Conservation (phyloP, 164 flowering plant genomes). For the Berberis thunbergii region DNA sequence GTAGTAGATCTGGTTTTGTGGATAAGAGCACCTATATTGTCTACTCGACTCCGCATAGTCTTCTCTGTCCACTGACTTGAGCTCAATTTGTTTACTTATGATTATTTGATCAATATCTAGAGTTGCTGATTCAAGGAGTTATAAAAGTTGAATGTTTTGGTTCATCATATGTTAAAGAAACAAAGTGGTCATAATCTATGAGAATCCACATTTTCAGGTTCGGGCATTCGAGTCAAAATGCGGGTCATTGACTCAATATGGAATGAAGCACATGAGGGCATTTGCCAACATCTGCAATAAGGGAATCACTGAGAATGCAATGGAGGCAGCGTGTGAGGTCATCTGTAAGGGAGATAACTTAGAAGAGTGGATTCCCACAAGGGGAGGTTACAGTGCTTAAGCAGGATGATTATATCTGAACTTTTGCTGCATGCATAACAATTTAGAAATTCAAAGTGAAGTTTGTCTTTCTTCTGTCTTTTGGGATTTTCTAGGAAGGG, state of each 20-base stretch:
- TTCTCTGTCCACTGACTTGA: too few species aligned
- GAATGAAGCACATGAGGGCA: slow-evolving; percentile 95
- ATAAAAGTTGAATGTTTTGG: neutral
- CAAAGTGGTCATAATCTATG: neutral
- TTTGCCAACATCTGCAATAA: slow-evolving; percentile 85
- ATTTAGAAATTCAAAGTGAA: too few species aligned
- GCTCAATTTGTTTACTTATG: too few species aligned
- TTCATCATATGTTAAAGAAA: neutral
- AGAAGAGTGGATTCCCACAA: slow-evolving; percentile 32
- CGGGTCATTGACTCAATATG: slow-evolving; percentile 79
- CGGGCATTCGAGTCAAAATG: slow-evolving; percentile 56
- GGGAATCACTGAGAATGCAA: slow-evolving; percentile 25
- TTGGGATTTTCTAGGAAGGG: too few species aligned
- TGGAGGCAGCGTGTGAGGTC: slow-evolving; percentile 49
- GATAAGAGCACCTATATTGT: too few species aligned
- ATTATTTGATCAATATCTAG: too few species aligned
- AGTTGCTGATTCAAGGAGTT: too few species aligned
- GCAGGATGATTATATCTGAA: neutral
- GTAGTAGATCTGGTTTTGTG: too few species aligned
- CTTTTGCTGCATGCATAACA: too few species aligned
- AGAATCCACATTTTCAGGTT: slow-evolving; percentile 30
- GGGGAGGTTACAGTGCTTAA: slow-evolving; percentile 56
- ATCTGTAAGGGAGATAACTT: slow-evolving; percentile 32
- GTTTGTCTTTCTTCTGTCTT: too few species aligned
- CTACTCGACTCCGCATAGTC: too few species aligned